Conservation (phyloP, 768 basidiomycete genomes). For the Dendrothele bispora region DNA sequence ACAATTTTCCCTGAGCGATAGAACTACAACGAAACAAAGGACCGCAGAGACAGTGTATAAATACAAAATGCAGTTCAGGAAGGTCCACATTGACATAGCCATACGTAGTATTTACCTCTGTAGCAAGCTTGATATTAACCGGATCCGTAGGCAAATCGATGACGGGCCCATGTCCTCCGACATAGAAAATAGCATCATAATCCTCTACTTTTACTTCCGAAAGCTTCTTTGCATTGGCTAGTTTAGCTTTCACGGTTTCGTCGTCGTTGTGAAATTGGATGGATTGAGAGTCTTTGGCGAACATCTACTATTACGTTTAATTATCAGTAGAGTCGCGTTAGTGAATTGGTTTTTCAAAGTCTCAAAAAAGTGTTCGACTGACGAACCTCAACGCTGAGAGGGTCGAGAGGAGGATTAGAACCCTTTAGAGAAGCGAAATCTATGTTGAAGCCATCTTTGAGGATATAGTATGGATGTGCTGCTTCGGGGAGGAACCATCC, state of each 20-base stretch:
- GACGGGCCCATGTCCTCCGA: constrained; percentile 79
- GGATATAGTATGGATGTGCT: constrained; percentile 67
- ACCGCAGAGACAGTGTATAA: constrained; percentile 1
- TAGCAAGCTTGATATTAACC: constrained; percentile 58
- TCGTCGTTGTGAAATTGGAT: constrained; percentile 63
- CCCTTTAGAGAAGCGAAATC: constrained; percentile 62
- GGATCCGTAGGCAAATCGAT: constrained; percentile 65
- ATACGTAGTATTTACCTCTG: too few relatives aligned
- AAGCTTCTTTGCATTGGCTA: constrained; percentile 59
- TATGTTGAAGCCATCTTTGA: constrained; percentile 48
- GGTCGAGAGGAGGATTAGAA: constrained; percentile 71
- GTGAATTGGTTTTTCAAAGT: background rate
- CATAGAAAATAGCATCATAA: constrained; percentile 75
- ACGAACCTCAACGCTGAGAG: constrained; percentile 48
- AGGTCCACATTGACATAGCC: too few relatives aligned
- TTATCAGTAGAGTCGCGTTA: background rate
- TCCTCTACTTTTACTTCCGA: constrained; percentile 55
- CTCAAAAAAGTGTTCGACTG: background rate
- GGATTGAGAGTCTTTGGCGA: constrained; percentile 51
- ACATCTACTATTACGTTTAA: too few relatives aligned
- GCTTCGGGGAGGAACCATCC: constrained; percentile 81
- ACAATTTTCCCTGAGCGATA: constrained; percentile 65
- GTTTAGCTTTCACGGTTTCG: constrained; percentile 45
- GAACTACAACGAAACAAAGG: too few relatives aligned
- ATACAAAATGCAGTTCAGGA: background rate